Evolutionary conservation across 1,139 yeast species (phyloP).

Genomic region (Candida albicans): DNA sequence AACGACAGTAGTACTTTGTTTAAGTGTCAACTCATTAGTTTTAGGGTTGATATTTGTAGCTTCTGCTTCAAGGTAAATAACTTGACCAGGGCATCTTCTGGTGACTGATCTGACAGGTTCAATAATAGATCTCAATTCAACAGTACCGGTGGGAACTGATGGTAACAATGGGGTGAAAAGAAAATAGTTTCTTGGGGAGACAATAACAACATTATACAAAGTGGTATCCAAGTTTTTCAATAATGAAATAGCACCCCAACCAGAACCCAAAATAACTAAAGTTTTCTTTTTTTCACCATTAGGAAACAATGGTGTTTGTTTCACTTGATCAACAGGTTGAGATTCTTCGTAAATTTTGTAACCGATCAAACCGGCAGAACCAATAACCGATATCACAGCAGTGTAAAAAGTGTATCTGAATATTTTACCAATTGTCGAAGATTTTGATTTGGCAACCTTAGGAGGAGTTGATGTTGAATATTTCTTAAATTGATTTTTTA

Average conservation of each 20-base stretch:
- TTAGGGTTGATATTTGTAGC: constrained; percentile 80
- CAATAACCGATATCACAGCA: constrained; percentile 29
- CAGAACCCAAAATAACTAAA: constrained; percentile 85
- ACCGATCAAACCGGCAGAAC: constrained; percentile 48
- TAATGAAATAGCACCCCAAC: constrained; percentile 89
- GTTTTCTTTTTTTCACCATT: constrained; percentile 83
- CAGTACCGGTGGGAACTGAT: constrained; percentile 90
- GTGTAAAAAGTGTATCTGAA: constrained; percentile 34
- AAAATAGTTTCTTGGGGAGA: constrained; percentile 93
- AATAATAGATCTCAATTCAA: constrained; percentile 85
- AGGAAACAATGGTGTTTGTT: constrained; percentile 57
- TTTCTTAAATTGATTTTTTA: constrained; percentile 13
- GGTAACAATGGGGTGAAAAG: constrained; percentile 92
- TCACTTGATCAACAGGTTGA: constrained; percentile 55
- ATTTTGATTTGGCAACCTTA: constrained; percentile 10
- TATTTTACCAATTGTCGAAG: constrained; percentile 21
- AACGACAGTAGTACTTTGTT: constrained; percentile 52
- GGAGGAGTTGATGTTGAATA: constrained; percentile 11
- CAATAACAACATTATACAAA: constrained; percentile 81
- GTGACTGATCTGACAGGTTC: constrained; percentile 81
- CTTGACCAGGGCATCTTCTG: constrained; percentile 70
- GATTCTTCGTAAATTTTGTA: constrained; percentile 62
- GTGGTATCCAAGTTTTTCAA: constrained; percentile 85
- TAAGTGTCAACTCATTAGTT: constrained; percentile 47
- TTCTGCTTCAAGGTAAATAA: constrained; percentile 86